Percentiles rank a stretch among this genome's conserved stretches.
phyloP scores from a whole-genome alignment of 139 green algal species.

The Tetraselmis striata region DNA sequence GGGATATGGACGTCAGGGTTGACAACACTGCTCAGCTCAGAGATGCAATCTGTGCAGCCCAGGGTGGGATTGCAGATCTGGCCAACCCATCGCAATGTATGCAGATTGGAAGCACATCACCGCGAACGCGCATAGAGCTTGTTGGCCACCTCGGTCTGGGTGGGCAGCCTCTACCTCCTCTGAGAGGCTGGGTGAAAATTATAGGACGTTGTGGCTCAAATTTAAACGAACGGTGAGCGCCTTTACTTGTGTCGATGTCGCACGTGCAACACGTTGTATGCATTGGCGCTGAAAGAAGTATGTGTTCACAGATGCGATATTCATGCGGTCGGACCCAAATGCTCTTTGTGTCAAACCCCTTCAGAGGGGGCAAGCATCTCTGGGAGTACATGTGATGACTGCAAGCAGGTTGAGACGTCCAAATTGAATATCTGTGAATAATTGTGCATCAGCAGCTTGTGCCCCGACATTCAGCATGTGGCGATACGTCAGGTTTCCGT shows the following conservation, averaged over 20 bases:
- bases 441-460: too few species aligned
- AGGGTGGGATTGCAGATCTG: not conserved
- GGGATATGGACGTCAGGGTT: not conserved
- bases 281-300: not conserved
- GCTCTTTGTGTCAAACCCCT: not conserved
- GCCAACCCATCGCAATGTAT: not conserved
- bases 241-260: too few species aligned
- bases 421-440: too few species aligned
- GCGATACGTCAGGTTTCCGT: too few species aligned
- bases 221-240: not conserved
- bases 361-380: not conserved
- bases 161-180: not conserved
- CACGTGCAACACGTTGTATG: too few species aligned
- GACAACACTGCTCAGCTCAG: not conserved
- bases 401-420: not conserved
- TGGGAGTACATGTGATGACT: not conserved
- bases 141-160: not conserved
- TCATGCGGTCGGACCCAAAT: not conserved
- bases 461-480: too few species aligned
- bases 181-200: not conserved
- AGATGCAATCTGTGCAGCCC: not conserved
- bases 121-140: not conserved
- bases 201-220: not conserved
- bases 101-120: too few species aligned
- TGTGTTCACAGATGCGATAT: not conserved